Evolutionary conservation across 108 stramenopile genomes (phyloP).

Genomic region (Nitzschia sp.): DNA sequence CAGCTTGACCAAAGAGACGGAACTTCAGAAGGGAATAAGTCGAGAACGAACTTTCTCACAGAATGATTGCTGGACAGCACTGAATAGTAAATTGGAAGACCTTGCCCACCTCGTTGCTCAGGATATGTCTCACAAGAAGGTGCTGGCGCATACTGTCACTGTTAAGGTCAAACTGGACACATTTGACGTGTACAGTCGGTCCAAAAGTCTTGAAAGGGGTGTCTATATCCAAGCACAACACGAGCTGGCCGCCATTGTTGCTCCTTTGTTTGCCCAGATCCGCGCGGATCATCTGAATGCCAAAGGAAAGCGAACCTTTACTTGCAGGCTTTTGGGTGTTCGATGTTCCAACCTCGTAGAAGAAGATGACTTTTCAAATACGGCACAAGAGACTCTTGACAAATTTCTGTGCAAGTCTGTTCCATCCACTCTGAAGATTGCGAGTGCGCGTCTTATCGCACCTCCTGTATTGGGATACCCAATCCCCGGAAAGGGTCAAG

Average conservation of each 20-base stretch:
- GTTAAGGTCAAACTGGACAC: conserved; percentile 82
- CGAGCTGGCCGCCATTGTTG: conserved; percentile 46
- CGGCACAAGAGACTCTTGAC: conserved; percentile 24
- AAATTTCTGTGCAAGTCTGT: conserved; percentile 10
- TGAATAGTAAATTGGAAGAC: conserved; percentile 63
- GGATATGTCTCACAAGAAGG: conserved; percentile 60
- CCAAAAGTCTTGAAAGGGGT: conserved; percentile 27
- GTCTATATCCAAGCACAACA: conserved; percentile 38
- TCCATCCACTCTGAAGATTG: neutral
- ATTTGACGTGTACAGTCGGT: conserved; percentile 62
- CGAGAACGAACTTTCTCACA: conserved; percentile 90
- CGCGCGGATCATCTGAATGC: conserved; percentile 19
- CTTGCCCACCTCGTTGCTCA: conserved; percentile 58
- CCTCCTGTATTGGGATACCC: neutral
- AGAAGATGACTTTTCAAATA: conserved; percentile 31
- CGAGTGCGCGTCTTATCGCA: neutral
- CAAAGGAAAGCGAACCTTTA: conserved; percentile 22
- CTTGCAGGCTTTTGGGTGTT: conserved; percentile 80
- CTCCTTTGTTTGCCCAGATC: conserved; percentile 51
- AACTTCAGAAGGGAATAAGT: conserved; percentile 83
- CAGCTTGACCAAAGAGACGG: conserved; percentile 6
- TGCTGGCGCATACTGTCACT: conserved; percentile 71
- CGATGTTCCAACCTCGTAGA: conserved; percentile 70
- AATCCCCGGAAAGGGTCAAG: neutral
- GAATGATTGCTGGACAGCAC: conserved; percentile 46